Evolutionary conservation across 2,329 filamentous ascomycete species (phyloP), one percentile per base, ranked within the genome.

Genomic region (Mycosphaerelloides madeirae): DNA sequence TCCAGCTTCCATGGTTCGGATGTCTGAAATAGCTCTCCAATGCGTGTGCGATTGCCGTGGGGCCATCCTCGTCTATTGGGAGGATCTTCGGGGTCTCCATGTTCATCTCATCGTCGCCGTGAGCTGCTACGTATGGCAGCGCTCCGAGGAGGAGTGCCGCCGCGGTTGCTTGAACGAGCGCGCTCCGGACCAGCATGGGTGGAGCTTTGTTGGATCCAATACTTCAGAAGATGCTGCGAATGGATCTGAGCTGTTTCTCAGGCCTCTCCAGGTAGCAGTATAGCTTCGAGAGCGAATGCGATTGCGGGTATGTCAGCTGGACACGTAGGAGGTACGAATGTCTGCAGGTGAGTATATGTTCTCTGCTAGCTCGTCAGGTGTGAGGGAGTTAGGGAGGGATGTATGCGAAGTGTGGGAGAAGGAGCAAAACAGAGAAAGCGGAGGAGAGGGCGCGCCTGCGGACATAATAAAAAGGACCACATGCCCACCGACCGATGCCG

Each of bases 1-100:
- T 82, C 52, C 78, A 66, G 12, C 68, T 66, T 6, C 62, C 67
- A 58, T 80, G 70, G 19, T 79, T 73, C 0, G 71, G 59, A 44
- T 80, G 70, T 18, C 74, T 65, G 66, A 83, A 84, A 62, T 85
- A 85, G 46, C 72, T 80, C 16, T 41, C 32, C 29, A 45, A 28
- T 25, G 38, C 20, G 29, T 52, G 50, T 31, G 52, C 50, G 19
- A 47, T 48, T 29, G 36, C 41, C 12, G 36, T 33, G n/a, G 68
- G 66, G 7, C 70, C 41, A 54, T 50, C 34, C 22, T 56, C 44
- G 11, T 53, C 44, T 29, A 36, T 55, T 38, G 46, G 15, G 13
- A 39, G 38, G 18, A 36, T 43, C 16, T 38, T 41, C 4, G 38
- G 20, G 6, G 15, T 36, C 33, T 56, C 53, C 52, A 57, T 62